Evolutionary conservation across 305 asterid species (phyloP).

Genomic region (Solanum hybrid): DNA sequence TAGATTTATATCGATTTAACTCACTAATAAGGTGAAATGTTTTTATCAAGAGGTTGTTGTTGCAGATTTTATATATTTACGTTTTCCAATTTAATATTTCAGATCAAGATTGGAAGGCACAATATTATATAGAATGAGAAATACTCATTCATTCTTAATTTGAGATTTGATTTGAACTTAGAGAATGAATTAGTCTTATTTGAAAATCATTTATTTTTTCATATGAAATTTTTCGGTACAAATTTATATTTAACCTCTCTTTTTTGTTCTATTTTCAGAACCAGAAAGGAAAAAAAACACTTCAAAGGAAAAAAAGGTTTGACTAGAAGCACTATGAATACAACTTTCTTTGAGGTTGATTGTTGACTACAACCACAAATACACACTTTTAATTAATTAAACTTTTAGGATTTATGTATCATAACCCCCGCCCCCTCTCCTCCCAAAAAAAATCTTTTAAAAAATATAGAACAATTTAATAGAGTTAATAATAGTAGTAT

Average conservation of each 20-base stretch:
- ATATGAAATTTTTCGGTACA: fast-evolving
- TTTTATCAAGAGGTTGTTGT: background rate
- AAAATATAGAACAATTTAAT: background rate
- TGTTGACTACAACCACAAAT: conserved; percentile 4
- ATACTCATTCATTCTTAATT: too few species aligned
- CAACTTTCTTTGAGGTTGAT: background rate
- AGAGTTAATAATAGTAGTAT: background rate
- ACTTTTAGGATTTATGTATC: too few species aligned
- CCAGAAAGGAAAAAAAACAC: background rate
- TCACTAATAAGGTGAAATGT: background rate
- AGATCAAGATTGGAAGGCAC: background rate
- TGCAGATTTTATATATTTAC: background rate
- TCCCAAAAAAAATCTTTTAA: background rate
- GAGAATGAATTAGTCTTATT: background rate
- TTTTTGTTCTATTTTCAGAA: background rate
- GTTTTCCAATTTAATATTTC: too few species aligned
- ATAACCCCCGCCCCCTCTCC: fast-evolving
- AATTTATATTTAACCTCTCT: background rate
- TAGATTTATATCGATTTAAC: background rate
- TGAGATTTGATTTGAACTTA: too few species aligned
- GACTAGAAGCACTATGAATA: background rate
- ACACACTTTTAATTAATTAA: background rate
- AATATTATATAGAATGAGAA: too few species aligned
- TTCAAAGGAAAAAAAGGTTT: too few species aligned
- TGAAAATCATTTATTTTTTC: too few species aligned